A percentile compares a stretch with the other conserved stretches of the same genome.
Conservation (phyloP, 1,284 basidiomycete genomes). For the Pyrrhoderma noxium region DNA sequence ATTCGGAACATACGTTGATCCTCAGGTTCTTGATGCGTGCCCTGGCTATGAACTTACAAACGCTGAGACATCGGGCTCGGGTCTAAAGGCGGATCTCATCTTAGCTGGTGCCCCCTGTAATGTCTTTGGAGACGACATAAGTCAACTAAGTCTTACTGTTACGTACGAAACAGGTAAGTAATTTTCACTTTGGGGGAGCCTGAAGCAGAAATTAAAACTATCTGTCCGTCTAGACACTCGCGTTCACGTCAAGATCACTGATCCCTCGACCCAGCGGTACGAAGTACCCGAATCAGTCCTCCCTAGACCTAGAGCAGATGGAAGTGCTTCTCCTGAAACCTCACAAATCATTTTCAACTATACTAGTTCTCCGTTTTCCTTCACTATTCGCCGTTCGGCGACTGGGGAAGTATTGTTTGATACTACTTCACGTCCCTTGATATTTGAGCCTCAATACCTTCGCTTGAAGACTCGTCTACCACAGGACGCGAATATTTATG, state of each 20-base stretch:
- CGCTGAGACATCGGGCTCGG: constrained; percentile 26
- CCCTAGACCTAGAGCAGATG: constrained; percentile 31
- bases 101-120: constrained; percentile 60
- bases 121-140: constrained; percentile 64
- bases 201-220: constrained; percentile 5
- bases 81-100: constrained; percentile 26
- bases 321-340: constrained; percentile 24
- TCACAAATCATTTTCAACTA: constrained; percentile 67
- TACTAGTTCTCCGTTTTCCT: constrained; percentile 58
- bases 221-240: constrained; percentile 32
- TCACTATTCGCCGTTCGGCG: constrained; percentile 67
- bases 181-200: constrained; percentile 28
- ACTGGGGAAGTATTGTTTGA: constrained; percentile 63
- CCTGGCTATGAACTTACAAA: constrained; percentile 45
- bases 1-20: constrained; percentile 25
- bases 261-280: constrained; percentile 59
- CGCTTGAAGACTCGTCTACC: constrained; percentile 36
- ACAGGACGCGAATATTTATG: constrained; percentile 65
- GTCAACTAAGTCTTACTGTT: constrained; percentile 55
- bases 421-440: constrained; percentile 55
- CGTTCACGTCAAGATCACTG: constrained; percentile 71
- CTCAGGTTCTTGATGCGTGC: constrained; percentile 39
- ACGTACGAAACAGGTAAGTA: constrained; percentile 53
- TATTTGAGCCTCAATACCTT: constrained; percentile 73
- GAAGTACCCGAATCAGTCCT: constrained; percentile 57